Conservation (phyloP, 257 asterid genomes). For the Paraleonurus japonicus region DNA sequence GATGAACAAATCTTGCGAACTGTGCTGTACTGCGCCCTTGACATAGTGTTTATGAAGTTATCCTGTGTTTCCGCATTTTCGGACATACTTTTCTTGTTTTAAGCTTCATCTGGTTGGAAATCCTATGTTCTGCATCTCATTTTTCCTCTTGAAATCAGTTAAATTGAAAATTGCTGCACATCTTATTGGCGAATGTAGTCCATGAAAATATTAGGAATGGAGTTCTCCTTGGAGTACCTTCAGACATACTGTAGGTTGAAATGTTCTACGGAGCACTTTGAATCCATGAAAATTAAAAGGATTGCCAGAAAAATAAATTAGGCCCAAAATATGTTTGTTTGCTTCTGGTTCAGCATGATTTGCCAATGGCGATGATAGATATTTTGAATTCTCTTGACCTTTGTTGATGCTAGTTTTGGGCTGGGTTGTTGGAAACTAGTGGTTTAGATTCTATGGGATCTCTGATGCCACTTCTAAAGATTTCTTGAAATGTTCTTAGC, state of each 20-base stretch:
- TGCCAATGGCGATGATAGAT: conserved; percentile 4
- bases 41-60: not conserved
- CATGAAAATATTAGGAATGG: not conserved
- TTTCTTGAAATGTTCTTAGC: not conserved
- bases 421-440: not conserved
- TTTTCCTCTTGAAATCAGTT: not conserved
- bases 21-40: not conserved
- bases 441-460: not conserved
- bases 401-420: not conserved
- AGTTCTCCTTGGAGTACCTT: not conserved
- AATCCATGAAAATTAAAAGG: not conserved
- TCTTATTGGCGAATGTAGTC: not conserved
- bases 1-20: not conserved
- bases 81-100: not conserved
- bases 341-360: conserved; percentile 14
- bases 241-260: conserved; percentile 12
- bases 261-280: not conserved
- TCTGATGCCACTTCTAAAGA: not conserved
- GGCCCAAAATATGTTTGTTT: not conserved
- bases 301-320: not conserved
- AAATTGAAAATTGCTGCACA: not conserved
- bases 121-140: not conserved
- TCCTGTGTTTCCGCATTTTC: not conserved
- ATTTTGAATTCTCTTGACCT: not conserved
- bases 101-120: conserved; percentile 6